Evolutionary conservation across 805 yeast genomes (phyloP), one percentile per base, ranked within the genome.

Genomic region (Komagataella kurtzmanii): DNA sequence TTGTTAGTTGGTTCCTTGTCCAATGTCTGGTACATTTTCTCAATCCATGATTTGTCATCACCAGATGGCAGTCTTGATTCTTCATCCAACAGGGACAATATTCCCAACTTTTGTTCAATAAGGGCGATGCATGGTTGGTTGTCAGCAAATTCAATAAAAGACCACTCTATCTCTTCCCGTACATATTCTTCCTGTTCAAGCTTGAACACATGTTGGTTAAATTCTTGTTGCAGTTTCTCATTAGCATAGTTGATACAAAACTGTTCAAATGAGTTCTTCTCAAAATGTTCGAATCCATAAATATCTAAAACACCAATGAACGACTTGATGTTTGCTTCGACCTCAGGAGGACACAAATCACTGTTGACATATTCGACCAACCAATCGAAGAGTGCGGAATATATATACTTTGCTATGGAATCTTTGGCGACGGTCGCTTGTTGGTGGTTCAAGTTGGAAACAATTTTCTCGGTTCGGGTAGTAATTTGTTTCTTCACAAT

Each of bases 231-330:
- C 60, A 91, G 76, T 69, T 91, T 91, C 71, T 91, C 99, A 68
- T 90, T 90, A 47, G 97, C 97, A 66, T 90, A 90, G 66, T 90
- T 90, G 69, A 90, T 90, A 72, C 99, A 91, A 68, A 91, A 91
- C 68, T 91, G 99, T 69, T 91, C 99, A 62, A 91, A 91, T 7
- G 97, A 89, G 69, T 91, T 91, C 61, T 79, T 82, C 58, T 88
- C 90, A 65, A 91, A 91, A 68, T 91, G 97, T 68, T 91, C 99
- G 66, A 91, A 91, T 21, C 99, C 99, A 63, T 91, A 91, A 59
- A 91, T 91, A 83, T 91, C 99, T 60, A 91, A 76, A 30, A 91
- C 98, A 66, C 99, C 99, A 61, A 91, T 91, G 60, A 91, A 93
- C 1, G 88, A 77, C 48, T 75, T 69, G 51, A 83, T 75, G 44